Base-by-base conservation (phyloP, 164 flowering plant genomes). In the Dillenia turbinata region DNA sequence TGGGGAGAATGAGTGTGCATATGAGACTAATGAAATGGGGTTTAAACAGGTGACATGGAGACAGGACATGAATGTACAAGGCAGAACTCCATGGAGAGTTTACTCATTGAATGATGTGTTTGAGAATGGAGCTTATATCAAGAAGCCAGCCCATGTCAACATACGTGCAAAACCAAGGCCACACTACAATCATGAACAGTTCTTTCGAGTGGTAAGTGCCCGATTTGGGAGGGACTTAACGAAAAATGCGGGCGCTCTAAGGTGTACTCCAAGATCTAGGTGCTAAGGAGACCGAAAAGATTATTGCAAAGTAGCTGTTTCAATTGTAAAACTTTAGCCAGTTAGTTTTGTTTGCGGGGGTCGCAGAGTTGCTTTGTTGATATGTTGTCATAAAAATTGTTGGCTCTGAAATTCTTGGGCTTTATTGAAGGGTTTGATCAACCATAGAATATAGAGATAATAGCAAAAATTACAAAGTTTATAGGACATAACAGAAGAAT, bases 41-140 rank as follows among this genome's bases (percentile, higher is more conserved):
- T 26, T 26, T 26, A 33, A 59, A 51, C 80, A 86, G 85, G 80
- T 84, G 7, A 82, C 81, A 52, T 79, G 88, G 87, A 77, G 77
- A 59, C 66, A 61, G 46, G 69, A 62, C 2, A 52, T 17, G 9
- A n/a, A 9, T 0, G 69, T 57, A 2, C 56, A 33, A 1, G 61
- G 56, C 49, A 40, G 15, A 12, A 26, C 33, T 2, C 24, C 68
- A 8, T 76, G 77, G 79, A 79, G 73, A 15, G 74, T 73, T 60
- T 72, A 58, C 46, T 78, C 81, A 0, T 75, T 63, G 57, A 60
- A 60, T 10, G 75, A 67, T 60, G 40, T 60, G 2, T 67, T 67
- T 6, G n/a, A 50, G 6, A 72, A 60, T 15, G 71, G 75, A 15
- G 75, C 75, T 12, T 55, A 55, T 56, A 59, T 67, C 51, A 59